Conservation (phyloP, 495 filamentous ascomycete species). For the Hypoxylon intermedium region DNA sequence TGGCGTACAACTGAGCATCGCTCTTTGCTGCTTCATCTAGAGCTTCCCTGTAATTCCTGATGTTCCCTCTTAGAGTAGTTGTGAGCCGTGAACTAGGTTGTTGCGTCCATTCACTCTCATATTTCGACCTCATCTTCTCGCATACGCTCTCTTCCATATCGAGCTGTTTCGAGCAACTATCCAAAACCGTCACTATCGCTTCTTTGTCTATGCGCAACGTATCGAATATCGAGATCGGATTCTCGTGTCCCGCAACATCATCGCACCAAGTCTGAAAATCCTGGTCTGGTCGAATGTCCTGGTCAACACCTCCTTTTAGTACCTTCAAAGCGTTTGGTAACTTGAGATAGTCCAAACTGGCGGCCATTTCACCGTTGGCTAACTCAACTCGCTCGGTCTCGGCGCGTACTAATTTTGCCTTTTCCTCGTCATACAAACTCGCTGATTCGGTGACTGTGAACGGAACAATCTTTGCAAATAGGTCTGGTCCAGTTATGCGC, state of each 20-base stretch:
- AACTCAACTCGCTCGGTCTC: slow-evolving; percentile 91
- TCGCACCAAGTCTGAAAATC: slow-evolving; percentile 94
- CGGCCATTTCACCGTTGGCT: slow-evolving; percentile 93
- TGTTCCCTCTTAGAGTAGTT: slow-evolving; percentile 82
- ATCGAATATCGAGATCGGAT: slow-evolving; percentile 75
- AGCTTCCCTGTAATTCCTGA: slow-evolving; percentile 83
- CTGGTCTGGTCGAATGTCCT: slow-evolving; percentile 84
- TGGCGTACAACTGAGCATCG: slow-evolving; percentile 83
- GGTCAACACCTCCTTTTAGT: slow-evolving; percentile 90
- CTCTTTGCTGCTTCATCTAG: slow-evolving; percentile 88
- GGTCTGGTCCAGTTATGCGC: slow-evolving; percentile 93
- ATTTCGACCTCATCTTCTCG: slow-evolving; percentile 99
- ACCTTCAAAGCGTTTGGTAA: slow-evolving; percentile 88
- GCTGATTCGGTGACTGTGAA: slow-evolving; percentile 96
- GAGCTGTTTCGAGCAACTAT: slow-evolving; percentile 81
- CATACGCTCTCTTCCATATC: slow-evolving; percentile 98
- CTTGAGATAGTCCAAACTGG: slow-evolving; percentile 91
- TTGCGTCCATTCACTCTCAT: slow-evolving; percentile 94
- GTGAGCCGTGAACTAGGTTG: slow-evolving; percentile 92
- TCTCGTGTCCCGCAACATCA: slow-evolving; percentile 83
- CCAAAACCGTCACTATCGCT: slow-evolving; percentile 71
- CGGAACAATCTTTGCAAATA: slow-evolving; percentile 95
- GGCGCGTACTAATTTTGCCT: slow-evolving; percentile 91
- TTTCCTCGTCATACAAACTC: slow-evolving; percentile 97
- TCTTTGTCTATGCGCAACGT: slow-evolving; percentile 78